Base-by-base conservation (phyloP, 164 flowering plant genomes). In the Piper longum region DNA sequence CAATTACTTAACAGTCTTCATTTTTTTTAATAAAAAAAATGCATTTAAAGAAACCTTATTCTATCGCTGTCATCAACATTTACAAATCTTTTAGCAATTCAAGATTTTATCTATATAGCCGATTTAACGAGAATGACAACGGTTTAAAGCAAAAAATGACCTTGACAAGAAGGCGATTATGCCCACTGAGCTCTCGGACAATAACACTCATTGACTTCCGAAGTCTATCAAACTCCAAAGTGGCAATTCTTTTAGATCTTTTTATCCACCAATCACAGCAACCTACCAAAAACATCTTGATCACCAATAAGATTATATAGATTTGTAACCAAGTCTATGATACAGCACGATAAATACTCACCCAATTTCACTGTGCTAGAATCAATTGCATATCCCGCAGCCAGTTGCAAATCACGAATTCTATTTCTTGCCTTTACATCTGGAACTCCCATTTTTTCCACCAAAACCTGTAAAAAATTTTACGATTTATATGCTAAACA, bases 391-490 rank as follows among this genome's bases (percentile, higher is more conserved):
- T 79, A 81, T 66, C 75, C 86, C 43, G 84, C 81, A 64, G 80
- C 82, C 77, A 81, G 71, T 65, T 83, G 85, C 12, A 77, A 59
- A 19, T 83, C 85, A n/a, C 79, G 84, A 54, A 83, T 79, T 71
- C 74, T 80, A 62, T 78, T 84, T 76, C 86, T 79, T 39, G 75
- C 85, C 78, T 85, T 86, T 6, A 45, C 52, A 73, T 88, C 95
- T 36, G 95, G 95, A 69, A 91, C 85, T 54, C 98, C 96, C 98
- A 91, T 91, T 75, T 91, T 91, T 69, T 91, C 98, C 59, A 87
- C 98, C 76, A 88, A 72, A 66, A 91, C 98, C 71, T 69, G n/a
- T 17, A 13, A 66, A 4, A 63, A 48, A 48, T 0, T 9, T 48
- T 3, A 48, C 3, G 7, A 2, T 48, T 44, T 9, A 44, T 5